Evolutionary conservation across 2,329 filamentous ascomycete genomes (phyloP).

Genomic region (Paecilomyces formosus): DNA sequence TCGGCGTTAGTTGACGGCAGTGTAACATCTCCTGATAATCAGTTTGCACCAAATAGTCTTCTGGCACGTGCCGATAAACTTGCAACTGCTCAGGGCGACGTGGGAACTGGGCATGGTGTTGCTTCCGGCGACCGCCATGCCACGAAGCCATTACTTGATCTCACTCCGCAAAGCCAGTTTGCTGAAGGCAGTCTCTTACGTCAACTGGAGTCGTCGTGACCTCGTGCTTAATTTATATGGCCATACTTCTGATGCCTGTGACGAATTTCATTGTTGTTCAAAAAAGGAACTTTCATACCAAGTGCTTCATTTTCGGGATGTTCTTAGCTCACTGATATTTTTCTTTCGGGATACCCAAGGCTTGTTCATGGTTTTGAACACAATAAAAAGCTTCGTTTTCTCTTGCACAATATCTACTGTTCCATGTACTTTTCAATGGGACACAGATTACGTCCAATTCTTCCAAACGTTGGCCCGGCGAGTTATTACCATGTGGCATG

Average conservation of each 20-base stretch:
- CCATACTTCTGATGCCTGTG: background rate
- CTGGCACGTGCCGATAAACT: conserved; percentile 20
- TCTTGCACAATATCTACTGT: background rate
- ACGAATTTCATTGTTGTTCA: background rate
- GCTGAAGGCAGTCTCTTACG: conserved; percentile 38
- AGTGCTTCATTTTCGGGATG: background rate
- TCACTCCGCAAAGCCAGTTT: conserved; percentile 35
- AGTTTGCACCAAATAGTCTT: conserved; percentile 31
- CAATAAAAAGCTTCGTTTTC: background rate
- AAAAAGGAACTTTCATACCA: background rate
- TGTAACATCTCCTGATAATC: conserved; percentile 8
- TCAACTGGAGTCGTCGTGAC: conserved; percentile 18
- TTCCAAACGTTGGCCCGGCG: background rate
- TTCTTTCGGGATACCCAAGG: background rate
- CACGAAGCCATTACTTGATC: conserved; percentile 36
- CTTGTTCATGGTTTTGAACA: background rate
- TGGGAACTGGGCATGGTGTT: conserved; percentile 27
- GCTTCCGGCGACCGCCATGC: conserved; percentile 33
- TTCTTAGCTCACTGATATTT: background rate
- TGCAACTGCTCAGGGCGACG: conserved; percentile 11
- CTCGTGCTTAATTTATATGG: background rate
- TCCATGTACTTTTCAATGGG: background rate
- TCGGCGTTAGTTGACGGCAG: conserved; percentile 6
- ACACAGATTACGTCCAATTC: background rate
- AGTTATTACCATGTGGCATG: background rate